Evolutionary conservation across 441 rosid species (phyloP).

Genomic region (Corymbia calophylla): DNA sequence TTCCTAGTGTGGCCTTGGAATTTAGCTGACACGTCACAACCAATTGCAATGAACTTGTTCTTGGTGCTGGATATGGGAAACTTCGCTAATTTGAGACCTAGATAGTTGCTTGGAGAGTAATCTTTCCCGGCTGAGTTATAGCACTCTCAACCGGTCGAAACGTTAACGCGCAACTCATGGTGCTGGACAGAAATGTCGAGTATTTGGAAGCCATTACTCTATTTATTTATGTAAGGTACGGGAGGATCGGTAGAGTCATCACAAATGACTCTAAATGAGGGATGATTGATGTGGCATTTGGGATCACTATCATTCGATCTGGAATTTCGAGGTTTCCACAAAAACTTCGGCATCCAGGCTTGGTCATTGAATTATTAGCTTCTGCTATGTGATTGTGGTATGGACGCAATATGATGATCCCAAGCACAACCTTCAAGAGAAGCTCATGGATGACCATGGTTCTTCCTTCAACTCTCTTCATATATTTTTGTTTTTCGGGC

Average conservation of each 20-base stretch:
- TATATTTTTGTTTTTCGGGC: too few relatives aligned
- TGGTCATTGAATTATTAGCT: too few relatives aligned
- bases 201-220: not conserved
- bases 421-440: too few relatives aligned
- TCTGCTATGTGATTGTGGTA: too few relatives aligned
- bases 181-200: not conserved
- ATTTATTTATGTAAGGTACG: not conserved
- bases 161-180: not conserved
- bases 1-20: too few relatives aligned
- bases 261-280: not conserved
- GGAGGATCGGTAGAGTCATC: not conserved
- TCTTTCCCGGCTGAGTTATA: not conserved
- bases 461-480: too few relatives aligned
- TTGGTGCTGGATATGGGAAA: not conserved
- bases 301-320: too few relatives aligned
- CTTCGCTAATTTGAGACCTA: fast-evolving
- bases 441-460: too few relatives aligned
- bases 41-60: not conserved
- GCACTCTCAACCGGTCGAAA: not conserved
- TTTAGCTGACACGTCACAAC: not conserved
- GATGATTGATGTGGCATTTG: too few relatives aligned
- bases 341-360: too few relatives aligned
- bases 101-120: not conserved
- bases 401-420: too few relatives aligned
- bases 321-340: too few relatives aligned